These are phyloP conservation scores for Fusarium musae DNA, from an alignment of 2,329 filamentous ascomycete species.

Conservation along the genomic window DNA sequence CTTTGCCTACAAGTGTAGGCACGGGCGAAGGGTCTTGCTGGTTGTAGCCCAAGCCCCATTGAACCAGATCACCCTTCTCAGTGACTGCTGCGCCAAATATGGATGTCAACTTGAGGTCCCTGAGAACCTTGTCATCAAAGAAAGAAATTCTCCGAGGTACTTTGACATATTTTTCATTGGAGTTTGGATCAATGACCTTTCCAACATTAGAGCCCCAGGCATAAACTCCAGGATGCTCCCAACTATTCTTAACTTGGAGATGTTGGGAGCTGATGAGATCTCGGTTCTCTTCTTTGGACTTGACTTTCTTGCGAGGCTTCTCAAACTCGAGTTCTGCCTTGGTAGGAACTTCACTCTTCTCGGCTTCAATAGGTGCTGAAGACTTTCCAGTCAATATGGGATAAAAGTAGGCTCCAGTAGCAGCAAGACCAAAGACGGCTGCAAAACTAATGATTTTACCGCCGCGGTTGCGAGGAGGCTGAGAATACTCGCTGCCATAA, in stretches of 20 bases:
- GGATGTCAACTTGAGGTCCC: slow-evolving; percentile 86
- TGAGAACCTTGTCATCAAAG: slow-evolving; percentile 85
- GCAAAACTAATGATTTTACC: slow-evolving; percentile 47
- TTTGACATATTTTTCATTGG: slow-evolving; percentile 81
- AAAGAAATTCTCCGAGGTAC: slow-evolving; percentile 80
- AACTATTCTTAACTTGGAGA: slow-evolving; percentile 85
- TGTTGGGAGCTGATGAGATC: slow-evolving; percentile 87
- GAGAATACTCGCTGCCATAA: slow-evolving; percentile 41
- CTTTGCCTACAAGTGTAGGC: slow-evolving; percentile 81
- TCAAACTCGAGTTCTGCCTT: slow-evolving; percentile 74
- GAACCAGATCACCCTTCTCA: slow-evolving; percentile 87
- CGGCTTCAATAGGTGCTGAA: slow-evolving; percentile 26
- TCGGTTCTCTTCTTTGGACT: slow-evolving; percentile 76
- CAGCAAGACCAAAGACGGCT: slow-evolving; percentile 53
- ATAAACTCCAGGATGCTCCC: slow-evolving; percentile 87
- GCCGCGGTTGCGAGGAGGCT: slow-evolving; percentile 36
- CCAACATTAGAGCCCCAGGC: slow-evolving; percentile 92
- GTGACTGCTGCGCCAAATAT: slow-evolving; percentile 87
- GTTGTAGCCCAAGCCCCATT: slow-evolving; percentile 88
- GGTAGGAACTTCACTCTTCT: slow-evolving; percentile 23
- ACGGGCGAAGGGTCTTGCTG: slow-evolving; percentile 71
- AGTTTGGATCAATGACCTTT: slow-evolving; percentile 85
- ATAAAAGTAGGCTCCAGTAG: slow-evolving; percentile 54
- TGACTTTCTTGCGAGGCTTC: slow-evolving; percentile 65
- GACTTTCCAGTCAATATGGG: slow-evolving; percentile 48